These are phyloP conservation scores for Paramyrothecium sp. DNA, from an alignment of 2,329 filamentous ascomycete species.

Conservation along the genomic window DNA sequence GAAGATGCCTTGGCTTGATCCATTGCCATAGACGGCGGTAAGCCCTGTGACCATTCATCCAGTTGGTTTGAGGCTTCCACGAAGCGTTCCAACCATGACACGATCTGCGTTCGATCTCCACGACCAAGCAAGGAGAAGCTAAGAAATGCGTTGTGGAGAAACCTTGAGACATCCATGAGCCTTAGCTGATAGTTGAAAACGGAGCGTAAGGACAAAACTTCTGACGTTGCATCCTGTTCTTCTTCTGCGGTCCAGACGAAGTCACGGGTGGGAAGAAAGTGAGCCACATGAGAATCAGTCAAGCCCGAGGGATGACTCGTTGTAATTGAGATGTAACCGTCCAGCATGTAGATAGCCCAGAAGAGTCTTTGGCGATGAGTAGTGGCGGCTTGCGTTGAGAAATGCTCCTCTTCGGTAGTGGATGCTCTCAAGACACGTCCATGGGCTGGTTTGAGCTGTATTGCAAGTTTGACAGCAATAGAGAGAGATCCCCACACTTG, in stretches of 20 bases:
- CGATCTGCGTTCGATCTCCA: neutral
- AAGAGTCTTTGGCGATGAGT: slow-evolving; percentile 2
- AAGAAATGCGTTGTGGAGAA: neutral
- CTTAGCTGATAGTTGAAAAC: neutral
- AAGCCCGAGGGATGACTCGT: slow-evolving; percentile 3
- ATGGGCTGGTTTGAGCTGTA: neutral
- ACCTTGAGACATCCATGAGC: neutral
- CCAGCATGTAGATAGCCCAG: slow-evolving; percentile 8
- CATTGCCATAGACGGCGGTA: neutral
- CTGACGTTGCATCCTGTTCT: neutral
- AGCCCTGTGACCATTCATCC: neutral
- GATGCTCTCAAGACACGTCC: neutral
- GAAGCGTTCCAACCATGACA: neutral
- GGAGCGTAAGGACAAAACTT: neutral
- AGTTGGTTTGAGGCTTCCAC: neutral
- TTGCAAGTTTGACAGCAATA: slow-evolving; percentile 5
- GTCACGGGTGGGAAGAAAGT: slow-evolving; percentile 1
- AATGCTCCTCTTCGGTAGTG: neutral
- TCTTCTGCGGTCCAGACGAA: neutral
- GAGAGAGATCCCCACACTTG: slow-evolving; percentile 6
- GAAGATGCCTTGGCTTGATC: neutral
- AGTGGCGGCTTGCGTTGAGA: neutral
- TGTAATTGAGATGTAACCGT: slow-evolving; percentile 7
- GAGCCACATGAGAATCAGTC: neutral
- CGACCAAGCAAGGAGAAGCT: neutral